Evolutionary conservation across 2,329 filamentous ascomycete genomes (phyloP), one percentile per base, ranked within the genome.

Genomic region (Aureobasidium leucospermi): DNA sequence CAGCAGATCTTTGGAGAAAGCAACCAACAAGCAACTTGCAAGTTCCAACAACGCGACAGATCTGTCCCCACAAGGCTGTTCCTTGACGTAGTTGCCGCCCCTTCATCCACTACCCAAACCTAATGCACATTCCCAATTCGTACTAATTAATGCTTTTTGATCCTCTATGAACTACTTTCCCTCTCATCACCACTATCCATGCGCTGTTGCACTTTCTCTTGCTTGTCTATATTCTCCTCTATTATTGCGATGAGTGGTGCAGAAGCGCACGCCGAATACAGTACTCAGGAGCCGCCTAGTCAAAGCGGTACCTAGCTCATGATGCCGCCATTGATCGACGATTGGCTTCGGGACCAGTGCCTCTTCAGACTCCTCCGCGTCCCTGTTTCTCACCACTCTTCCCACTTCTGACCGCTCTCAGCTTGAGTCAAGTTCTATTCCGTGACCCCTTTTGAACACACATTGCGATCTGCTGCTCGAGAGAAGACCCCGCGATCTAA

Each of bases 31-130:
- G 16, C 51, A 55, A 32, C 19, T 23, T 2, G 23, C 23, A 23
- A 23, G 23, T 23, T 52, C 38, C 19, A 31, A 38, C 49, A 31
- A 55, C 39, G 51, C 51, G 51, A 55, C 51, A 55, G 32, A n/a
- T 39, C 23, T 32, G 49, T 42, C 49, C 29, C 51, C 51, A 55
- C 38, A 55, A 42, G 51, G 38, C 51, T 55, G 51, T 29, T 51
- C 16, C 36, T 41, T 34, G 9, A 55, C 38, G 48, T 41, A 28
- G 48, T 38, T 53, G 19, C 38, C 51, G 39, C 39, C 36, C 28
- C 23, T 55, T 23, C 10, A 55, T 9, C 23, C 36, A 29, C 39
- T 28, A 19, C 23, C 28, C 38, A 55, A 55, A 31, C 19, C 48
- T 49, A 34, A 49, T 49, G 11, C 6, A 5, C 32, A 11, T 49